Evolutionary conservation across 1,139 yeast species (phyloP).

Genomic region (Candida sojae): DNA sequence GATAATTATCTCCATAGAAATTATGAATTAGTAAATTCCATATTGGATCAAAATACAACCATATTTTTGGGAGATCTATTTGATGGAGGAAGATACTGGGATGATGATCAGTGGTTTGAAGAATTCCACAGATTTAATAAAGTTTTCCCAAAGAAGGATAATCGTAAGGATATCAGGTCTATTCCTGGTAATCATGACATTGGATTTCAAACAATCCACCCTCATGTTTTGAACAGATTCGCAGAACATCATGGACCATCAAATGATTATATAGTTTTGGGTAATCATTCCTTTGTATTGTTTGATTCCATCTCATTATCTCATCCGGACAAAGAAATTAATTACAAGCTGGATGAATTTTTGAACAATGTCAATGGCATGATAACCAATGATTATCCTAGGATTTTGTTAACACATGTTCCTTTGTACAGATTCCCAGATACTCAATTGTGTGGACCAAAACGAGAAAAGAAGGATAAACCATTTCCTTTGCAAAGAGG

Average conservation of each 20-base stretch:
- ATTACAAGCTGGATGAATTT: conserved; percentile 26
- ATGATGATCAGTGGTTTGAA: conserved; percentile 56
- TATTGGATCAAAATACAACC: conserved; percentile 72
- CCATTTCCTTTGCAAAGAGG: conserved; percentile 73
- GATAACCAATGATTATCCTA: conserved; percentile 47
- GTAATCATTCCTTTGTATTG: conserved; percentile 76
- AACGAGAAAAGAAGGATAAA: conserved; percentile 45
- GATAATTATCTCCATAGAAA: conserved; percentile 83
- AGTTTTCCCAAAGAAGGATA: conserved; percentile 56
- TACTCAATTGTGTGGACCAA: conserved; percentile 42
- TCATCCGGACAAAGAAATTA: conserved; percentile 29
- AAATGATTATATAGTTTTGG: conserved; percentile 54
- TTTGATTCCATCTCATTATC: conserved; percentile 83
- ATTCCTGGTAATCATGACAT: conserved; percentile 96
- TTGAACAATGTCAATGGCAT: conserved; percentile 21
- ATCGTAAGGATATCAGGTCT: conserved; percentile 53
- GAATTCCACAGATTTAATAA: conserved; percentile 69
- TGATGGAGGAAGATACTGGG: conserved; percentile 95
- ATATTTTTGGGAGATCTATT: conserved; percentile 87
- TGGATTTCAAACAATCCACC: conserved; percentile 75
- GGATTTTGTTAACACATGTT: conserved; percentile 63
- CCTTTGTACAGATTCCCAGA: conserved; percentile 45
- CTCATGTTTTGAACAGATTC: conserved; percentile 61
- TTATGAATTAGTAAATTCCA: conserved; percentile 59
- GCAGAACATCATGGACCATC: conserved; percentile 71